These are phyloP conservation scores for Cyberlindnera saturnus DNA, from an alignment of 805 yeast species.

Conservation along the genomic window DNA sequence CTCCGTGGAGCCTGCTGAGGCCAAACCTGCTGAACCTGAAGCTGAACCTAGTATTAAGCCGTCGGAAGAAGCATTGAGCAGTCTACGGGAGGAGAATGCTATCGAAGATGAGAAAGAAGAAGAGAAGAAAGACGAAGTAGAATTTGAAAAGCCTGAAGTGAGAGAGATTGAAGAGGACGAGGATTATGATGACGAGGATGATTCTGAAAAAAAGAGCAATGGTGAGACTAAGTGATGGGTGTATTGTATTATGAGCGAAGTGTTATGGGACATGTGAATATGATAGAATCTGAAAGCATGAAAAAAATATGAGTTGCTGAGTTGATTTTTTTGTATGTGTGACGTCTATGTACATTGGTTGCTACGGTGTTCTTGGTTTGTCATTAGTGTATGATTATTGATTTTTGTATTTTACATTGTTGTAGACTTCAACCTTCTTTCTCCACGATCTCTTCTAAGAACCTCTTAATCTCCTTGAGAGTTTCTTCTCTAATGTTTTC, in stretches of 20 bases:
- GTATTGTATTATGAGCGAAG: neutral
- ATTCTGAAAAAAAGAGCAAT: slow-evolving; percentile 7
- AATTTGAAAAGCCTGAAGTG: slow-evolving; percentile 30
- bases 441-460: slow-evolving; percentile 46
- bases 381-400: neutral
- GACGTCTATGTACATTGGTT: slow-evolving; percentile 1
- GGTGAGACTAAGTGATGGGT: slow-evolving; percentile 8
- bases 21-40: slow-evolving; percentile 4
- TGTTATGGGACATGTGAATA: too few relatives aligned
- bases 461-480: slow-evolving; percentile 49
- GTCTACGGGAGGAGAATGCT: slow-evolving; percentile 28
- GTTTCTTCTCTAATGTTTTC: slow-evolving; percentile 55
- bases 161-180: slow-evolving; percentile 36
- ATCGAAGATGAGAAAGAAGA: slow-evolving; percentile 27
- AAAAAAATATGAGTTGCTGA: too few relatives aligned
- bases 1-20: slow-evolving; percentile 1
- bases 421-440: slow-evolving; percentile 20
- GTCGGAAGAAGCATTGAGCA: slow-evolving; percentile 20
- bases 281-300: too few relatives aligned
- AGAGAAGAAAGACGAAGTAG: slow-evolving; percentile 14
- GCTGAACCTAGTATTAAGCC: slow-evolving; percentile 20
- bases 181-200: slow-evolving; percentile 32
- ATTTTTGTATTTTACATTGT: neutral
- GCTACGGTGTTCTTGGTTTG: neutral
- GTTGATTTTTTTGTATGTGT: too few relatives aligned